These are phyloP conservation scores for Penicillium flavigenum DNA, from an alignment of 495 filamentous ascomycete genomes.

Conservation along the genomic window DNA sequence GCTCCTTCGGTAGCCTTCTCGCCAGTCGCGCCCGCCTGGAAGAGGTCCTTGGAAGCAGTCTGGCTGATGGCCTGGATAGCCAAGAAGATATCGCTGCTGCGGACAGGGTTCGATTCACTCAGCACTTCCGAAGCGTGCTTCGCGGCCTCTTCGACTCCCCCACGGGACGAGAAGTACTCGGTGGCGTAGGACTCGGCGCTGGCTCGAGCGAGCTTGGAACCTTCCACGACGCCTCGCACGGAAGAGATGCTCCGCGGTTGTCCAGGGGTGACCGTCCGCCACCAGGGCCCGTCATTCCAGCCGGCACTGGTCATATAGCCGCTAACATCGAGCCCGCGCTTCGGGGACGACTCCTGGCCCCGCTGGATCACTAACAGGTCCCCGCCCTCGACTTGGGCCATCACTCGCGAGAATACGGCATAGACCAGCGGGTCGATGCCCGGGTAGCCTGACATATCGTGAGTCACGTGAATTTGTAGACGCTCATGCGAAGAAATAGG, in stretches of 20 bases:
- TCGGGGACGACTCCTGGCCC: conserved; percentile 77
- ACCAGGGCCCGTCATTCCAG: conserved; percentile 96
- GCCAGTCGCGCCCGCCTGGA: conserved; percentile 55
- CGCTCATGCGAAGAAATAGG: conserved; percentile 97
- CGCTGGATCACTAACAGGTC: conserved; percentile 96
- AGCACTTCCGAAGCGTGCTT: conserved; percentile 71
- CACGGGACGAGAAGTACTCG: conserved; percentile 74
- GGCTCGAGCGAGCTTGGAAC: conserved; percentile 82
- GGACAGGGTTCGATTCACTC: conserved; percentile 81
- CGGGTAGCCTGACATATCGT: conserved; percentile 91
- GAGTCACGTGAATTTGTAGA: conserved; percentile 95
- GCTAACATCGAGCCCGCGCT: conserved; percentile 56
- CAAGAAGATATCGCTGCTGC: conserved; percentile 92
- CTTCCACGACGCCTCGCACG: conserved; percentile 78
- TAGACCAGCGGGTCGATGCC: conserved; percentile 93
- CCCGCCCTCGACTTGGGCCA: conserved; percentile 97
- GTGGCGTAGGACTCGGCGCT: conserved; percentile 82
- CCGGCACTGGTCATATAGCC: conserved; percentile 54
- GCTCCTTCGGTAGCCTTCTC: conserved; percentile 56
- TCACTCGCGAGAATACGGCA: conserved; percentile 89
- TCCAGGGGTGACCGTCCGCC: conserved; percentile 65
- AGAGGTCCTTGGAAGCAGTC: conserved; percentile 60
- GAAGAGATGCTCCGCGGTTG: conserved; percentile 73
- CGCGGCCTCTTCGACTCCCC: conserved; percentile 77
- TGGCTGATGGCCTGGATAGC: conserved; percentile 83